Evolutionary conservation across 2,329 filamentous ascomycete species (phyloP), one percentile per base, ranked within the genome.

Genomic region (Alternaria triticimaculans): DNA sequence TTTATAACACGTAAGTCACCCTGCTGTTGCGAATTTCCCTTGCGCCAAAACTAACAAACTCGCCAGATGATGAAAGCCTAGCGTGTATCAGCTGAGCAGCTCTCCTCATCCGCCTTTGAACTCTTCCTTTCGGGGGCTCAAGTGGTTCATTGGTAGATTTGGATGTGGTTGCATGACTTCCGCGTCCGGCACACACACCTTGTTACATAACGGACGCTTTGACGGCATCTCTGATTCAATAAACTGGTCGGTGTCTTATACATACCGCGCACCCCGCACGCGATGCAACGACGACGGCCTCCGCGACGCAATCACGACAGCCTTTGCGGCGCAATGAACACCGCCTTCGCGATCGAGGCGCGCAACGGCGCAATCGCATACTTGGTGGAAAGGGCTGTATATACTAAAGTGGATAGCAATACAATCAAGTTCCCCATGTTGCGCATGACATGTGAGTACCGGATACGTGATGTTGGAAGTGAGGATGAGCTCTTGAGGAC

Each of bases 121-220:
- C 93, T 95, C 94, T 97, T 91, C 90, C 89, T 88, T 88, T 84
- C 87, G 83, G 84, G 89, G 92, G 94, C 94, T 92, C 81, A 93
- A 97, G 96, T 87, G 95, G 93, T 91, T 86, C 86, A 87, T 83
- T 84, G 72, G 87, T 89, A 82, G 84, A 84, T 86, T 82, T 82
- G 85, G 83, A 83, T 88, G 70, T 89, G 71, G 88, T 84, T 91
- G 88, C 86, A 88, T 99, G 96, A 98, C 90, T 94, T 94, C 87
- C 90, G 96, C 94, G 96, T 97, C 92, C 94, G 95, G 93, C 96
- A 97, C 95, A 97, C 87, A 83, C 87, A 90, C 91, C 95, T 97
- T 98, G 94, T 97, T 96, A 93, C 88, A 85, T 84, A 70, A 93
- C 94, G 95, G 90, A 97, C 95, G 96, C 94, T 89, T 93, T 91